These are phyloP conservation scores for Saprolegnia diclina DNA, from an alignment of 352 stramenopile genomes.

Conservation along the genomic window DNA sequence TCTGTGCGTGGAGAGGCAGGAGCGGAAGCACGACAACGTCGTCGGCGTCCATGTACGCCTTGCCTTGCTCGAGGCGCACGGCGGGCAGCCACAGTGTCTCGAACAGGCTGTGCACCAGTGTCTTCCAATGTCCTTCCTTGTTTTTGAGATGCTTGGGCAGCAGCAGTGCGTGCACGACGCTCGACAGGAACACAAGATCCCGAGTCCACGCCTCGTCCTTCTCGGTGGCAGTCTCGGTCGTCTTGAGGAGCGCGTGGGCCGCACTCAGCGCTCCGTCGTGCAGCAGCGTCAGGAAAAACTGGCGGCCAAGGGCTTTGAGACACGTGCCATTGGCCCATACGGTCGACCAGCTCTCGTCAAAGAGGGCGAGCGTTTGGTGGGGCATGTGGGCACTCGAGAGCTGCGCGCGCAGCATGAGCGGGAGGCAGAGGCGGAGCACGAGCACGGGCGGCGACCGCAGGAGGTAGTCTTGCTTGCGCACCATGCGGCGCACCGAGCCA, in stretches of 20 bases:
- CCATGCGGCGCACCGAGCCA: conserved; percentile 72
- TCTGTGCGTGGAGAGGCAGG: neutral
- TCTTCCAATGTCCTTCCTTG: neutral
- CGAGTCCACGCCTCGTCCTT: conserved; percentile 5
- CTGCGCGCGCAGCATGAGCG: conserved; percentile 31
- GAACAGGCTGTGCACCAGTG: neutral
- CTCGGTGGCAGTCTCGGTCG: neutral
- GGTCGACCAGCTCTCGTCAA: conserved; percentile 10
- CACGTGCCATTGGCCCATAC: conserved; percentile 19
- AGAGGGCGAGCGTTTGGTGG: neutral
- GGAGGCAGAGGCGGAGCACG: conserved; percentile 73
- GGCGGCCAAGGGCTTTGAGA: conserved; percentile 17
- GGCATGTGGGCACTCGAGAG: neutral
- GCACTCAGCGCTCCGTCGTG: conserved; percentile 1
- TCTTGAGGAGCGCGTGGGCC: neutral
- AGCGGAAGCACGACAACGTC: neutral
- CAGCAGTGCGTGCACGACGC: neutral
- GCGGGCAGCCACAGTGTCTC: neutral
- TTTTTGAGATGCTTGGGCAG: neutral
- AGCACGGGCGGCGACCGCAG: conserved; percentile 69
- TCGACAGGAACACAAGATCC: neutral
- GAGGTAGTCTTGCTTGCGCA: conserved; percentile 80
- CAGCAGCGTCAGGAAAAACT: conserved; percentile 13
- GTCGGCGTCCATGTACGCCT: neutral
- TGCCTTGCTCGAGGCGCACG: conserved; percentile 8